phyloP scores from a whole-genome alignment of 345 rosid genomes.

The Brassica nigra region DNA sequence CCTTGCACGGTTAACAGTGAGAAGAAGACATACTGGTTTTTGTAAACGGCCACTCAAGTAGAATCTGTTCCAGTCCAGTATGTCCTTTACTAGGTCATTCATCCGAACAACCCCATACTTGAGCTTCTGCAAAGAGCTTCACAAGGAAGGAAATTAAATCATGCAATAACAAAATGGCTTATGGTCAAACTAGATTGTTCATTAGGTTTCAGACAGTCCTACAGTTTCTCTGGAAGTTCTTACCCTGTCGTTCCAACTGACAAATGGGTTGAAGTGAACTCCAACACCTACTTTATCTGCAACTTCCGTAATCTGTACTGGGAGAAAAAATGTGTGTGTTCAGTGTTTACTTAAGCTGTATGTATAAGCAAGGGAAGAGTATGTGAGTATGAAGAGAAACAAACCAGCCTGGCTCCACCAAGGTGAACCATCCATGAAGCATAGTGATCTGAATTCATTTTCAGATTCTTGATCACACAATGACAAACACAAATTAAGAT shows the following conservation, averaged over 20 bases:
- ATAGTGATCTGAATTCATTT: constrained; percentile 77
- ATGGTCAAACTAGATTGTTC: not conserved
- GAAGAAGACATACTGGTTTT: constrained; percentile 59
- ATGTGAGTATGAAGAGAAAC: constrained; percentile 26
- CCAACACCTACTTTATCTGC: constrained; percentile 83
- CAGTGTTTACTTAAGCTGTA: not conserved
- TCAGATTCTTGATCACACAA: constrained; percentile 61
- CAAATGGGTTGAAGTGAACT: constrained; percentile 90
- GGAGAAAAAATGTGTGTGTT: not conserved
- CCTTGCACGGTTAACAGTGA: not conserved
- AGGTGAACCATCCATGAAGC: constrained; percentile 77
- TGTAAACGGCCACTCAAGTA: constrained; percentile 90
- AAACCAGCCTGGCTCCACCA: constrained; percentile 82
- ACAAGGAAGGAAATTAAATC: constrained; percentile 14
- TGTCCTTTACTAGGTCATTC: constrained; percentile 72
- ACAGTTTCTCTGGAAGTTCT: not conserved
- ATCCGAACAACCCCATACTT: constrained; percentile 91
- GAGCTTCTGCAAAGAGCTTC: constrained; percentile 56
- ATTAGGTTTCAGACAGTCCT: not conserved
- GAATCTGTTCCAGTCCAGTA: constrained; percentile 70
- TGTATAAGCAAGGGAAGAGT: not conserved
- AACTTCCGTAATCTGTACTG: constrained; percentile 58
- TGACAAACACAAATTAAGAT: not conserved
- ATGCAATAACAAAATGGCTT: not conserved
- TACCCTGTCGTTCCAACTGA: constrained; percentile 83